Evolutionary conservation across 495 filamentous ascomycete genomes (phyloP).

Genomic region (Stereocaulon alpinum): DNA sequence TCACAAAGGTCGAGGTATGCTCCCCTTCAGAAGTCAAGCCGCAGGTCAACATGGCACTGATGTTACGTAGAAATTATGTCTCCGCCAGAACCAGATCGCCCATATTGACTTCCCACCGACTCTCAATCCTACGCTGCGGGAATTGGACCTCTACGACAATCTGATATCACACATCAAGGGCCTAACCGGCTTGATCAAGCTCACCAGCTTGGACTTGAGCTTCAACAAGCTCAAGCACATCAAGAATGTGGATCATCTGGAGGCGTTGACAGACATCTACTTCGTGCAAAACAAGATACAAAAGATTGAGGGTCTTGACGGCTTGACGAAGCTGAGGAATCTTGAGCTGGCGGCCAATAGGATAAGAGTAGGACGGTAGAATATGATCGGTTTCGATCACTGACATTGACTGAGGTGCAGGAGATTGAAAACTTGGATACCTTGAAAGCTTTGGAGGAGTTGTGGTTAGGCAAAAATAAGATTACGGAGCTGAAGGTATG

Average conservation of each 20-base stretch:
- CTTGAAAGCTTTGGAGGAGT: constrained; percentile 63
- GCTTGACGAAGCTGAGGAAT: constrained; percentile 61
- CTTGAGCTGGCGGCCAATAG: constrained; percentile 87
- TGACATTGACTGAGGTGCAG: constrained; percentile 27
- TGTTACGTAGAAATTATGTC: constrained; percentile 58
- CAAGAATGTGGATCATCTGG: constrained; percentile 74
- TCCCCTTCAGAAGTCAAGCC: not conserved
- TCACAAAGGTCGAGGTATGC: constrained; percentile 57
- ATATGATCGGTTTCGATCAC: not conserved
- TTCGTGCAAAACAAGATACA: constrained; percentile 93
- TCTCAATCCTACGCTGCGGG: constrained; percentile 55
- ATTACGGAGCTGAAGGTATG: constrained; percentile 69
- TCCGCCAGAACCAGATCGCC: constrained; percentile 86
- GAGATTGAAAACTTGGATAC: constrained; percentile 81
- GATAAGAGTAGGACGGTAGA: constrained; percentile 48
- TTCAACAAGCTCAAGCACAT: constrained; percentile 99
- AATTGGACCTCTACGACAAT: constrained; percentile 97
- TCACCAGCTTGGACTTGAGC: constrained; percentile 78
- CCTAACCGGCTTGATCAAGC: constrained; percentile 61
- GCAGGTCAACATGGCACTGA: not conserved
- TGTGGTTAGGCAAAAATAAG: constrained; percentile 98
- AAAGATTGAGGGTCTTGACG: constrained; percentile 74
- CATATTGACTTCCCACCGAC: constrained; percentile 59
- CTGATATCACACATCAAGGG: constrained; percentile 80
- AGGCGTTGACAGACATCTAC: constrained; percentile 71